These are phyloP conservation scores for Harringtonia lauricola DNA, from an alignment of 2,329 filamentous ascomycete species.

Conservation along the genomic window DNA sequence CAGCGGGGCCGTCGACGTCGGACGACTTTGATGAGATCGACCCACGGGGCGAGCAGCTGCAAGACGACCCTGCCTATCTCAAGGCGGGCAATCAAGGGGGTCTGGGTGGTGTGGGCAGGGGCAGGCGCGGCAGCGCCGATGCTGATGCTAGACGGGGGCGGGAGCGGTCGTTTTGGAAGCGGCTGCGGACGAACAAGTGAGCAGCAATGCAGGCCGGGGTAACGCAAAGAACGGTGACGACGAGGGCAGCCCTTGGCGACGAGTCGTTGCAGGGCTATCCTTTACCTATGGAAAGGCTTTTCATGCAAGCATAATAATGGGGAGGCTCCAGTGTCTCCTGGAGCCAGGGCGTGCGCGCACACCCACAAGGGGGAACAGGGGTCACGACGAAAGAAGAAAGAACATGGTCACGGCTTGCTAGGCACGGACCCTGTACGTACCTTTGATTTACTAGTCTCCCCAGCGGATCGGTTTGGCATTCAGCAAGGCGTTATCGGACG, in stretches of 20 bases:
- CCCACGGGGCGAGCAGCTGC: conserved; percentile 34
- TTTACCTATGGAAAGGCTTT: too few species aligned
- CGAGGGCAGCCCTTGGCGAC: neutral
- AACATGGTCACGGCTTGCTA: too few species aligned
- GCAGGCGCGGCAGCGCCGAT: conserved; percentile 2
- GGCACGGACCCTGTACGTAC: too few species aligned
- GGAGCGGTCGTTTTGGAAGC: conserved; percentile 16
- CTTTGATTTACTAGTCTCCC: too few species aligned
- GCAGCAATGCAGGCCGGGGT: neutral
- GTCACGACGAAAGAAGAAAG: too few species aligned
- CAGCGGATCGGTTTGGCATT: too few species aligned
- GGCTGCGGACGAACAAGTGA: conserved; percentile 13
- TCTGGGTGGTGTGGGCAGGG: neutral
- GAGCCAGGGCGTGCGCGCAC: too few species aligned
- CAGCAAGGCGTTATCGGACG: too few species aligned
- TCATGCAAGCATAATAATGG: too few species aligned
- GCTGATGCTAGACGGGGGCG: conserved; percentile 8
- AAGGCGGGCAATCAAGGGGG: conserved; percentile 11
- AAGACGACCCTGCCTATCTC: conserved; percentile 28
- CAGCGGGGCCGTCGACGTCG: conserved; percentile 4
- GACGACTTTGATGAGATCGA: conserved; percentile 28
- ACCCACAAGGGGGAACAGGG: too few species aligned
- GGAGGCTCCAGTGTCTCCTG: too few species aligned
- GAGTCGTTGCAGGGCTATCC: too few species aligned
- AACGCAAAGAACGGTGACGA: neutral